Percentiles rank a stretch among this genome's conserved stretches.
Evolutionary conservation across 768 basidiomycete genomes (phyloP).

Genomic region (Boletus sp.): DNA sequence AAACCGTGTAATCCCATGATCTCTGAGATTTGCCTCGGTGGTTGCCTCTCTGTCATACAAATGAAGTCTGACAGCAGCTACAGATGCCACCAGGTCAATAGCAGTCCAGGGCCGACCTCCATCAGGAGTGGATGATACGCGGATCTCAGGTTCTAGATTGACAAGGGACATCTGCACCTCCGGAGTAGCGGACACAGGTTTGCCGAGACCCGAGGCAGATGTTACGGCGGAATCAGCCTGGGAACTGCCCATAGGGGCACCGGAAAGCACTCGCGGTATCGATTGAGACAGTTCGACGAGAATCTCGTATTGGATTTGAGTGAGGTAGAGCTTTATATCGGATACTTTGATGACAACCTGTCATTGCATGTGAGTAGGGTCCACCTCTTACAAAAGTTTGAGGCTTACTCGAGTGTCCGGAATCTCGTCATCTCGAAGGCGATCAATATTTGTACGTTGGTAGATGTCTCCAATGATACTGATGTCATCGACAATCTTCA

Average conservation of each 20-base stretch:
- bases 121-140: conserved; percentile 23
- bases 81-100: conserved; percentile 69
- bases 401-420: conserved; percentile 74
- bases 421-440: conserved; percentile 44
- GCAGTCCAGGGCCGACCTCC: conserved; percentile 52
- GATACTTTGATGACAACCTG: conserved; percentile 76
- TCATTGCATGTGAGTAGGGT: conserved; percentile 4
- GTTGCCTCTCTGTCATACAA: conserved; percentile 74
- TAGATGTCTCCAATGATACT: conserved; percentile 65
- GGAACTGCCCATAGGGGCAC: conserved; percentile 41
- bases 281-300: conserved; percentile 65
- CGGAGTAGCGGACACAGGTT: background rate
- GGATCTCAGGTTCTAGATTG: conserved; percentile 57
- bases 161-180: conserved; percentile 8
- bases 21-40: conserved; percentile 55
- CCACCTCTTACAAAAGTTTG: background rate
- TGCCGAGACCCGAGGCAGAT: conserved; percentile 5
- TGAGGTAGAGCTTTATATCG: conserved; percentile 80
- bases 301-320: conserved; percentile 78
- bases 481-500: conserved; percentile 94
- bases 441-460: conserved; percentile 59
- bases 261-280: conserved; percentile 63
- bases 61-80: conserved; percentile 77
- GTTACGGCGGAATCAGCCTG: conserved; percentile 30
- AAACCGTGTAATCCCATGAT: conserved; percentile 83